Evolutionary conservation across 306 rosid genomes (phyloP), one percentile per base, ranked within the genome.

Genomic region (Cicer arietinum): DNA sequence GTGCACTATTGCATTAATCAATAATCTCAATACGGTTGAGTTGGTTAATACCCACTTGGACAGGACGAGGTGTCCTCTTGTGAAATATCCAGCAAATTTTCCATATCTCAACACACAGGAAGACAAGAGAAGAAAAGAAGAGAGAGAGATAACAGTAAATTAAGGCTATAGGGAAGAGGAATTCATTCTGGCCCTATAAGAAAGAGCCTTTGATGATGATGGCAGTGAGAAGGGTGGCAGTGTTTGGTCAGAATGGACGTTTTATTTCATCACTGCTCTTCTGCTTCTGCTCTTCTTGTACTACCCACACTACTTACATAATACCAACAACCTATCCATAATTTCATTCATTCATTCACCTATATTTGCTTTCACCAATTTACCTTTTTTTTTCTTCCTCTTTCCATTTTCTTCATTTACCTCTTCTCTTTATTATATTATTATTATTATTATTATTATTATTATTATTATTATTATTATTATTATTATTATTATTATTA

Each of bases 191-290:
- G 77, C 74, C 87, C 85, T 81, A 81, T 80, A 62, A 51, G 30
- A 56, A 10, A 43, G 75, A 57, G 79, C 8, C 25, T 40, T 62
- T 48, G 77, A 61, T 78, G 84, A 80, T 88, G 86, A 86, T 84
- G 87, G 77, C 88, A 77, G 87, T 73, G 85, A 79, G 70, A 76
- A 82, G 80, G 79, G 53, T 79, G 88, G 77, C 92, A 86, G 88
- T 86, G 92, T 84, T 65, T 82, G 87, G 89, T 86, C 92, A 88
- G 90, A 86, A 80, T 75, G 68, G 84, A 82, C 85, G 77, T 88
- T 75, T 86, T 86, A 78, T 73, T 83, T 82, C 90, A 86, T 80
- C 89, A 80, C 89, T 89, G 85, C 77, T 12, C 79, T 46, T 65
- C 83, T 74, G 69, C 85, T 30, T 30, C 37, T 71, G 78, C 76